Base-by-base conservation (phyloP, 2,329 filamentous ascomycete genomes). In the Fusarium coffeatum region DNA sequence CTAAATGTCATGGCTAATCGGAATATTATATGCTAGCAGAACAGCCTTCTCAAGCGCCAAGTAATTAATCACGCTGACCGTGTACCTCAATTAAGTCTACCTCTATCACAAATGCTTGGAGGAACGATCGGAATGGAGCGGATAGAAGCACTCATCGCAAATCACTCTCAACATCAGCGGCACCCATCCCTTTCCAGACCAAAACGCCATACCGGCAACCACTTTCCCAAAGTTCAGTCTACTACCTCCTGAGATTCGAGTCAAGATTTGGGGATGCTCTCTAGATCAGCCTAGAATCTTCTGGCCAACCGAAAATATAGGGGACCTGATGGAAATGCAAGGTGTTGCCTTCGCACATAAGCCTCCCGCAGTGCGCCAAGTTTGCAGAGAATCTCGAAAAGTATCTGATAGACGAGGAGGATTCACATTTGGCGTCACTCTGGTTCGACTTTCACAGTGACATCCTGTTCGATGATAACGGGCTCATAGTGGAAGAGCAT, bases 371-470 rank as follows among this genome's bases (percentile, higher is more conserved):
- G 23, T 41, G 37, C 54, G 59, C 8, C 54, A 53, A 47, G 43
- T 30, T 11, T 63, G 54, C 15, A 47, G 20, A 6, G 59, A 63
- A 27, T 25, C 59, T 30, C 59, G 53, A 10, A n/a, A 47, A 4
- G 8, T 57, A 4, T 53, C 53, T 22, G 6, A 58, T 9, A 41
- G 28, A 3, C 16, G 27, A 7, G 54, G 1, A 2, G 0, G 3
- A 3, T 9, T 10, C 40, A 2, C n/a, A 3, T 9, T 20, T 34
- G 2, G 13, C 18, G 5, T 43, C 23, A 3, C 40, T 58, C 11
- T 63, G 59, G 59, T 58, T 58, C 37, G 28, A 63, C 18, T 34
- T 34, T 8, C 13, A n/a, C 13, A 51, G 56, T 10, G 55, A 54
- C 16, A 49, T 59, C n/a, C 4, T 42, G 9, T 42, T 42, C 40